These are phyloP conservation scores for Scheffersomyces insectosa DNA, from an alignment of 1,139 yeast species.

Conservation along the genomic window DNA sequence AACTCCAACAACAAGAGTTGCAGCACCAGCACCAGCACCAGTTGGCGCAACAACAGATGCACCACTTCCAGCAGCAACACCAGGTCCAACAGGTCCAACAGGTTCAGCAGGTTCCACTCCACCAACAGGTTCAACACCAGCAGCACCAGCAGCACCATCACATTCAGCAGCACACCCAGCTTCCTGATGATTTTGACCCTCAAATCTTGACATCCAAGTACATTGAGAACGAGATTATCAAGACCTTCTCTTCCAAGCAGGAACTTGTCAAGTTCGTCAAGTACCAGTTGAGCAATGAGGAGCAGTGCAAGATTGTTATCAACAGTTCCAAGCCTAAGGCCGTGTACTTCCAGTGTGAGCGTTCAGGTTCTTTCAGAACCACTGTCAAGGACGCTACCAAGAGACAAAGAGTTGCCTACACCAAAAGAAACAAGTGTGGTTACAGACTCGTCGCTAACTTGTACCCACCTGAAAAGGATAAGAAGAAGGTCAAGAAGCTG, in stretches of 20 bases:
- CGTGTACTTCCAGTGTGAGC: constrained; percentile 51
- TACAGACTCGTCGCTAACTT: constrained; percentile 51
- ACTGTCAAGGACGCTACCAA: constrained; percentile 50
- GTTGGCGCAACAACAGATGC: constrained; percentile 6
- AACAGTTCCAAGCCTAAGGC: constrained; percentile 53
- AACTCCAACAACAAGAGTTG: constrained; percentile 13
- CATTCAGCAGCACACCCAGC: background rate
- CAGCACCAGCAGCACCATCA: constrained; percentile 6
- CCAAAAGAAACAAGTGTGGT: constrained; percentile 51
- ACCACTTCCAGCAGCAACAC: constrained; percentile 12
- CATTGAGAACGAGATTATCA: constrained; percentile 47
- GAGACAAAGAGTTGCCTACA: constrained; percentile 53
- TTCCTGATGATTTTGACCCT: constrained; percentile 14
- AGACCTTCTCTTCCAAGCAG: constrained; percentile 43
- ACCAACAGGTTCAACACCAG: constrained; percentile 3
- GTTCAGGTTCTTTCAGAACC: constrained; percentile 49
- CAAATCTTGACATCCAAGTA: constrained; percentile 27
- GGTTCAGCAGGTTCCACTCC: constrained; percentile 11
- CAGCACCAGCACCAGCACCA: constrained; percentile 5
- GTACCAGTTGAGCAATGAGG: constrained; percentile 43
- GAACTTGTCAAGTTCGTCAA: constrained; percentile 48
- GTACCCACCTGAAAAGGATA: constrained; percentile 45
- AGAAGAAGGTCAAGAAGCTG: constrained; percentile 28
- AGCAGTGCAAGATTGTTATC: constrained; percentile 50
- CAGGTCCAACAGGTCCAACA: constrained; percentile 1